Evolutionary conservation across 768 basidiomycete species (phyloP), one percentile per base, ranked within the genome.

Genomic region (Rossbeevera mucosa): DNA sequence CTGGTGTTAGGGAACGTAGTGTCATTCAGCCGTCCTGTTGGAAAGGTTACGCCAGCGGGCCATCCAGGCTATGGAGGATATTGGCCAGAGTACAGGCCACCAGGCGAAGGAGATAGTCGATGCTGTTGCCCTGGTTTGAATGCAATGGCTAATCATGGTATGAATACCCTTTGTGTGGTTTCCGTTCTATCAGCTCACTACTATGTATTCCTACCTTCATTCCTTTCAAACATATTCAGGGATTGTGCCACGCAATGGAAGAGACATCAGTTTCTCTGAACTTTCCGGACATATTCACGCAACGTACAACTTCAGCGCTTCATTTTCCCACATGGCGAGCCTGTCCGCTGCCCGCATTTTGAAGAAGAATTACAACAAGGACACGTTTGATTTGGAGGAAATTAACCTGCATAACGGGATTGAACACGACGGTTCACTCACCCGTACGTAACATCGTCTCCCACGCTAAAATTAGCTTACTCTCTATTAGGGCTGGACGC

Each of bases 61-160:
- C 69, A 74, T 45, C 76, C 79, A 7, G 85, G 83, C 2, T 75
- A 68, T 21, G 77, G 72, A 26, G 85, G 86, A 0, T 62, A 75
- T 49, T 90, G 88, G 88, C 86, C 87, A 7, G 79, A 82, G 61
- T 89, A 74, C 57, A 69, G 76, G 7, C 66, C 82, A 0, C 79
- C 86, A 13, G 69, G 67, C 56, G 75, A 81, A 9, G 79, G 77
- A 3, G 88, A 89, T 56, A 86, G 86, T 61, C 74, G 88, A 11
- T 78, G 78, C 58, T 79, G 82, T 5, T 90, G 88, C 56, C 88
- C 87, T 5, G 85, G 78, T 12, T 67, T 90, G 56, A 90, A 91
- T 58, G 82, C 85, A 0, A 72, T 91, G 79, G 86, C 88, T 4
- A 91, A 91, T 62, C 88, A 91, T 57, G 88, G 88, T 87, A 47